Evolutionary conservation across 371 early-diverging fungal genomes (phyloP).

Genomic region (Fennellomyces sp.): DNA sequence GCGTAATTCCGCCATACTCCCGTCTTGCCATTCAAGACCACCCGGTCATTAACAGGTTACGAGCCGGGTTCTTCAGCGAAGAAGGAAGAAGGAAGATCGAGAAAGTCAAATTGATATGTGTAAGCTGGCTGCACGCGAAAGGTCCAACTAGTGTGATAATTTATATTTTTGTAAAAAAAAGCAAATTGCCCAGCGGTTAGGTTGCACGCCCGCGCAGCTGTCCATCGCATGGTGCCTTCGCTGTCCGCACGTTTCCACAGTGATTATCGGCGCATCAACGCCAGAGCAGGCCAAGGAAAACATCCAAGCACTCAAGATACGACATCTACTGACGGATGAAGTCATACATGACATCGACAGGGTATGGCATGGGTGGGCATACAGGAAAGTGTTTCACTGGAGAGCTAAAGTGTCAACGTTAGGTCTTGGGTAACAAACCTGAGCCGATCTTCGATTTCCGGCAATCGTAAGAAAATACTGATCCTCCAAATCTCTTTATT

Average conservation of each 20-base stretch:
- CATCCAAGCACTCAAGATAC: slow-evolving; percentile 61
- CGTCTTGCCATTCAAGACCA: slow-evolving; percentile 71
- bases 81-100: slow-evolving; percentile 61
- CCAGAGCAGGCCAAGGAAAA: slow-evolving; percentile 80
- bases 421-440: slow-evolving; percentile 76
- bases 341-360: slow-evolving; percentile 65
- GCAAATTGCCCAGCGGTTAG: slow-evolving; percentile 67
- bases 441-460: slow-evolving; percentile 64
- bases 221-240: slow-evolving; percentile 84
- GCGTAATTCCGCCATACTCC: slow-evolving; percentile 68
- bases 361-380: slow-evolving; percentile 17
- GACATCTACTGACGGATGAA: slow-evolving; percentile 70
- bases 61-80: slow-evolving; percentile 61
- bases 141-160: background rate
- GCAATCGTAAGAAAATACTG: slow-evolving; percentile 36
- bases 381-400: no score
- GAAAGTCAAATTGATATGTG: slow-evolving; percentile 53
- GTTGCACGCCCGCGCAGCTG: slow-evolving; percentile 74
- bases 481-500: background rate
- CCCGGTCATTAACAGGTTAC: slow-evolving; percentile 64
- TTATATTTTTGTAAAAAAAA: slow-evolving; percentile 17
- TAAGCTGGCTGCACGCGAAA: slow-evolving; percentile 36
- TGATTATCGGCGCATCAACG: slow-evolving; percentile 74
- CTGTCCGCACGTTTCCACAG: slow-evolving; percentile 61
- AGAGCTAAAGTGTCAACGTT: no score